Evolutionary conservation across 805 yeast species (phyloP), one percentile per base, ranked within the genome.

Genomic region (Wickerhamomyces strasburgensis): DNA sequence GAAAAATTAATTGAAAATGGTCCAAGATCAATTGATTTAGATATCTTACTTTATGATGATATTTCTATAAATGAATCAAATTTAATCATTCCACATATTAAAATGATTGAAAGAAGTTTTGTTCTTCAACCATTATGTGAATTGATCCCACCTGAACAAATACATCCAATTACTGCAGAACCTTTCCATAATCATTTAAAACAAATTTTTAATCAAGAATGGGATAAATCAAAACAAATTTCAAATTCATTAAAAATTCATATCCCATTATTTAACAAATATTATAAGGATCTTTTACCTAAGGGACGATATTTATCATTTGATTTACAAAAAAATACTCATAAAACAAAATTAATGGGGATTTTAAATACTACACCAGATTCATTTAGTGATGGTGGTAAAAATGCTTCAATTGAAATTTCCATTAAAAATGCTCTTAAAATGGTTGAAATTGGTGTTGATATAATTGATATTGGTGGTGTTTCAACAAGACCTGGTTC

Each of bases 401-500:
- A 54, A 14, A 54, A 65, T 21, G 51, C 64, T 2, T 53, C 65
- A 6, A 26, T 68, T 0, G 69, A 61, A 0, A 58, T 60, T 9
- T 67, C 78, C 2, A 53, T 80, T 19, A 52, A 49, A 0, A 61
- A 64, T 17, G 83, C 81, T 0, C 55, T 60, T 28, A 45, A 59
- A 27, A 70, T 84, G 69, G 69, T 76, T 5, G 49, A 57, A 0
- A 62, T 70, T 16, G 88, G 86, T 2, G 85, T 88, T n/a, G 67
- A 68, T 19, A 84, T 93, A 21, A 68, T 93, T 27, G 98, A 93
- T 57, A 72, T 93, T 37, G 98, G 98, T 7, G 98, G 98, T 2
- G 85, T 87, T 39, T 86, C 96, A 1, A 93, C 98, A 0, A 72
- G 94, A 34, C 98, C 98, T 0, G 86, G 87, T 2, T 76, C 94